Evolutionary conservation across 176 grass and related monocot species (phyloP), one percentile per base, ranked within the genome.

Genomic region (Avena atlantica): DNA sequence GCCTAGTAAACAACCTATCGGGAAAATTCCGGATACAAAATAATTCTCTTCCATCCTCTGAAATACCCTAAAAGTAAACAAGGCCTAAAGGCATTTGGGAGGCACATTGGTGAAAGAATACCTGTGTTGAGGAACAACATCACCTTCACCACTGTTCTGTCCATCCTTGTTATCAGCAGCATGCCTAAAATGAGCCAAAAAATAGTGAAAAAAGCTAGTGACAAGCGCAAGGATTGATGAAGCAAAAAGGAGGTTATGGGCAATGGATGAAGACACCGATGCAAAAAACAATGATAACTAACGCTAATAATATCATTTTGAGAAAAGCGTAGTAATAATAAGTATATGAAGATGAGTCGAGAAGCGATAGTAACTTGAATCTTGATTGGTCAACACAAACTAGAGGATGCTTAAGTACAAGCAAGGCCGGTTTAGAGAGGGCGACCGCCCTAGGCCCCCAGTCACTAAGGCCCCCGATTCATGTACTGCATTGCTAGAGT

Each of bases 121-220:
- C 70, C 20, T 49, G 5, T 49, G 20, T 0, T 49, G 44, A 24
- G 2, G 44, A 49, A 49, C 70, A 49, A 2, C 44, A 15, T 5
- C 70, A 74, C 44, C 44, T 74, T 74, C 70, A 74, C 70, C 70
- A 3, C n/a, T 13, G 8, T 23, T 47, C 24, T 0, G 42, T 23
- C 12, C 70, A 74, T 74, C 70, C 24, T 49, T 74, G 44, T 24
- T 74, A 74, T 74, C 70, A 49, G 44, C 44, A 24, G 12, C 70
- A 23, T 49, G n/a, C 70, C 70, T 74, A 12, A 23, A 74, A 24
- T 49, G 44, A 49, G 12, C 44, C 12, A 74, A 0, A 10, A 72
- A 74, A 16, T 31, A 6, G 55, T 34, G 31, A 29, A 66, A 66
- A 16, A 15, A 66, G 25, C 63, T 15, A 6, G 63, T 31, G 63